A percentile compares a stretch with the other conserved stretches of the same genome.
These are phyloP conservation scores for Cephaloascus albidus DNA, from an alignment of 805 yeast species.

Conservation along the genomic window DNA sequence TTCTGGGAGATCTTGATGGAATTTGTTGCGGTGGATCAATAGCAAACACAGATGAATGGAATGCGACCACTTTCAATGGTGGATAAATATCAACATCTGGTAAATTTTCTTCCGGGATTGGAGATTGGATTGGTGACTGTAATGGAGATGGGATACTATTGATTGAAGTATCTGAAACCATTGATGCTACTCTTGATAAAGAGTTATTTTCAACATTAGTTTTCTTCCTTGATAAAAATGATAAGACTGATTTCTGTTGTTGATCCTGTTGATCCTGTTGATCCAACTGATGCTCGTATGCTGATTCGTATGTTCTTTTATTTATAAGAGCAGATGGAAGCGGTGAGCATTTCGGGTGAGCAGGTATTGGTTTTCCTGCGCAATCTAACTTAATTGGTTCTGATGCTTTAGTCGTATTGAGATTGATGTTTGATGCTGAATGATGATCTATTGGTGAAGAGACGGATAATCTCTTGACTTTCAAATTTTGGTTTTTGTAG, in stretches of 20 bases:
- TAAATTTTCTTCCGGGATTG: constrained; percentile 1
- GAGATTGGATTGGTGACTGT: too few relatives aligned
- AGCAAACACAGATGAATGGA: constrained; percentile 29
- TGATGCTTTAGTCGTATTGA: neutral
- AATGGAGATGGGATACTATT: neutral
- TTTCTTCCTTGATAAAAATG: neutral
- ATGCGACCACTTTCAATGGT: constrained; percentile 31
- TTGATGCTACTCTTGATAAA: neutral
- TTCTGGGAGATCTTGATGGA: constrained; percentile 75
- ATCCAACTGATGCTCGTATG: too few relatives aligned
- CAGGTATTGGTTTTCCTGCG: neutral
- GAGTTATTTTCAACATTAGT: constrained; percentile 4
- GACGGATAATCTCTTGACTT: neutral
- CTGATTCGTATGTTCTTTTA: neutral
- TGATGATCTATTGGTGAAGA: too few relatives aligned
- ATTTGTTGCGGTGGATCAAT: constrained; percentile 84
- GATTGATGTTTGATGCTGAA: neutral
- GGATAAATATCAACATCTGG: constrained; percentile 19
- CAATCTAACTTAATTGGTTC: neutral
- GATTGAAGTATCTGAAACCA: neutral
- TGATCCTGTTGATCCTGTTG: too few relatives aligned
- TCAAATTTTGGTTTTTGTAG: neutral
- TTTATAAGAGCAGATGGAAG: neutral
- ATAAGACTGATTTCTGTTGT: neutral
- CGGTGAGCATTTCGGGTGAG: neutral